phyloP scores from a whole-genome alignment of 2,329 filamentous ascomycete genomes.

The Diaporthe citrichinensis region DNA sequence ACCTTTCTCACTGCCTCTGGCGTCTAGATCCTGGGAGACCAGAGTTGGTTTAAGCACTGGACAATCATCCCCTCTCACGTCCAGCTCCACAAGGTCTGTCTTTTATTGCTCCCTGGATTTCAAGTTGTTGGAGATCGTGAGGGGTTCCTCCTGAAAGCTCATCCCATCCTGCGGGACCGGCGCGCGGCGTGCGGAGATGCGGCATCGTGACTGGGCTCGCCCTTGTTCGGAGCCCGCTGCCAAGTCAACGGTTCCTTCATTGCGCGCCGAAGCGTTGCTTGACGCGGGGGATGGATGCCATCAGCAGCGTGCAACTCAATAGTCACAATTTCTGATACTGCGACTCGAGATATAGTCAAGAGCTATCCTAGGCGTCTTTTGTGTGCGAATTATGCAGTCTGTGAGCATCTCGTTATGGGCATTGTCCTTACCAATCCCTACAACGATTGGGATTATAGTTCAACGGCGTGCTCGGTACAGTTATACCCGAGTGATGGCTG shows the following conservation, averaged over 20 bases:
- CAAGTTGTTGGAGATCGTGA: slow-evolving; percentile 8
- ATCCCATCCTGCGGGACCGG: slow-evolving; percentile 18
- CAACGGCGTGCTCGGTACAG: not conserved
- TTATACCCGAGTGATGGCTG: not conserved
- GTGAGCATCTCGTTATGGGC: not conserved
- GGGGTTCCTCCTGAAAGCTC: not conserved
- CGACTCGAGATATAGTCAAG: not conserved
- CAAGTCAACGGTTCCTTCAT: not conserved
- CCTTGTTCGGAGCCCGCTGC: slow-evolving; percentile 17
- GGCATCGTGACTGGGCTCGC: slow-evolving; percentile 29
- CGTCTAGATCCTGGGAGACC: not conserved
- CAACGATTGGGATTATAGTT: not conserved
- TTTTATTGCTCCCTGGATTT: not conserved
- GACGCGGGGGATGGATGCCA: not conserved
- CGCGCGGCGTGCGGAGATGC: slow-evolving; percentile 25
- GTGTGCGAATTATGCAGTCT: not conserved
- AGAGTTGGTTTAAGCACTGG: no score
- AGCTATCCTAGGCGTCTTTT: not conserved
- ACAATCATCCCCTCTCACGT: no score
- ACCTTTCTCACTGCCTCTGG: not conserved
- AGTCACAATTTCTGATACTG: not conserved
- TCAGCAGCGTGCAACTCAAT: not conserved
- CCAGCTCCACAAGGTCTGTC: not conserved
- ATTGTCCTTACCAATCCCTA: no score
- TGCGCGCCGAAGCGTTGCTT: not conserved